Conservation (phyloP, 805 yeast species). For the Jamesozyma spencerorum region DNA sequence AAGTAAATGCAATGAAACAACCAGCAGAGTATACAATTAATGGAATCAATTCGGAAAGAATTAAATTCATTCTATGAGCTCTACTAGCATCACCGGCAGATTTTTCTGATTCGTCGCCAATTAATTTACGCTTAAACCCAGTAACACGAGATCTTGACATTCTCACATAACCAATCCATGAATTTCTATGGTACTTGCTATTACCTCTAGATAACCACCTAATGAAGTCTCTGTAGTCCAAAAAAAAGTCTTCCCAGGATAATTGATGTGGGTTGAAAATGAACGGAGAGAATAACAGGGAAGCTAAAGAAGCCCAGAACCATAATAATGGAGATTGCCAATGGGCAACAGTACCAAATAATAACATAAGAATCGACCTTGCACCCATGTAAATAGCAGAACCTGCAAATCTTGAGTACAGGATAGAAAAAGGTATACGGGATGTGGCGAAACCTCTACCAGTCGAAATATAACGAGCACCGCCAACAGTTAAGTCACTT, state of each 20-base stretch:
- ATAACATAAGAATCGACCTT: slow-evolving; percentile 58
- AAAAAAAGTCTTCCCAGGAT: slow-evolving; percentile 88
- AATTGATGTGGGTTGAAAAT: slow-evolving; percentile 96
- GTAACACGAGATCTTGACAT: slow-evolving; percentile 75
- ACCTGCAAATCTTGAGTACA: slow-evolving; percentile 70
- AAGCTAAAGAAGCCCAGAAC: slow-evolving; percentile 91
- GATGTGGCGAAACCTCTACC: slow-evolving; percentile 83
- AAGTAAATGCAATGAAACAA: slow-evolving; percentile 68
- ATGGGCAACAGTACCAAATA: slow-evolving; percentile 63
- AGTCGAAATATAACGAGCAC: slow-evolving; percentile 78
- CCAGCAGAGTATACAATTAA: slow-evolving; percentile 67
- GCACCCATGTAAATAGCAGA: slow-evolving; percentile 80
- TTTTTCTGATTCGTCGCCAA: slow-evolving; percentile 71
- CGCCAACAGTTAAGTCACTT: slow-evolving; percentile 69
- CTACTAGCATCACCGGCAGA: slow-evolving; percentile 74
- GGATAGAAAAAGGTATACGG: slow-evolving; percentile 63
- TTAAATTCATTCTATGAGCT: slow-evolving; percentile 69
- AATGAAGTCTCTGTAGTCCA: slow-evolving; percentile 89
- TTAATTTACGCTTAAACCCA: slow-evolving; percentile 67
- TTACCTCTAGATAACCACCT: slow-evolving; percentile 89
- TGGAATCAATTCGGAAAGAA: slow-evolving; percentile 64
- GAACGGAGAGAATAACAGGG: slow-evolving; percentile 86
- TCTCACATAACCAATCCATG: slow-evolving; percentile 80
- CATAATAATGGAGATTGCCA: slow-evolving; percentile 92
- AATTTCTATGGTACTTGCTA: slow-evolving; percentile 77